Percentiles rank a stretch among this genome's conserved stretches.
These are phyloP conservation scores for Metschnikowia amazonensis DNA, from an alignment of 805 yeast species.

Conservation along the genomic window DNA sequence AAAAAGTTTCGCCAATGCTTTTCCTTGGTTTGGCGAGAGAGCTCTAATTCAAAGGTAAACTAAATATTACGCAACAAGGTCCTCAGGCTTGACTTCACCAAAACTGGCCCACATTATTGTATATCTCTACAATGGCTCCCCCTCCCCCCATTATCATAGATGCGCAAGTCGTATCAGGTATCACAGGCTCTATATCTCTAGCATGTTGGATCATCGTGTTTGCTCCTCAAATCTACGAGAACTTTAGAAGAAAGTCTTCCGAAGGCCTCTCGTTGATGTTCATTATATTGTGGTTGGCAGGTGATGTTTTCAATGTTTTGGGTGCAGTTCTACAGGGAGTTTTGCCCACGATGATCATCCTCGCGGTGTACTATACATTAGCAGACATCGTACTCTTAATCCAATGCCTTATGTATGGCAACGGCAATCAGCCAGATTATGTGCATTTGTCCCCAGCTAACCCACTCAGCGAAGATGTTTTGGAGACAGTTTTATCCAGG, in stretches of 20 bases:
- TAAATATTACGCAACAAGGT: neutral
- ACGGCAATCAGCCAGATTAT: slow-evolving; percentile 58
- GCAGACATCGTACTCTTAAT: slow-evolving; percentile 82
- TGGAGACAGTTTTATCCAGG: slow-evolving; percentile 55
- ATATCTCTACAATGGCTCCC: slow-evolving; percentile 40
- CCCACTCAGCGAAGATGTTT: slow-evolving; percentile 68
- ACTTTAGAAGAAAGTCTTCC: slow-evolving; percentile 75
- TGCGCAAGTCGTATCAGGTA: slow-evolving; percentile 72
- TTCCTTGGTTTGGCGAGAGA: neutral
- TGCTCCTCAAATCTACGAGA: slow-evolving; percentile 95
- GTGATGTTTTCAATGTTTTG: slow-evolving; percentile 88
- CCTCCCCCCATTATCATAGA: slow-evolving; percentile 64
- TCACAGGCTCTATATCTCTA: slow-evolving; percentile 81
- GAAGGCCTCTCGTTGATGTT: slow-evolving; percentile 88
- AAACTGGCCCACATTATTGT: neutral
- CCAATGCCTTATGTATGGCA: slow-evolving; percentile 81
- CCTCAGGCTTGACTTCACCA: neutral
- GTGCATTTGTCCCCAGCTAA: slow-evolving; percentile 86
- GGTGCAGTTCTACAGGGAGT: slow-evolving; percentile 91
- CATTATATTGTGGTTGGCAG: slow-evolving; percentile 86
- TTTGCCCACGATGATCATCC: slow-evolving; percentile 87
- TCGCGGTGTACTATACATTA: slow-evolving; percentile 87
- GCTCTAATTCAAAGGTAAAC: neutral
- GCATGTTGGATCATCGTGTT: slow-evolving; percentile 98
- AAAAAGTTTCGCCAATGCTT: slow-evolving; percentile 4